Evolutionary conservation across 768 basidiomycete genomes (phyloP).

Genomic region (Coprinopsis cinerea): DNA sequence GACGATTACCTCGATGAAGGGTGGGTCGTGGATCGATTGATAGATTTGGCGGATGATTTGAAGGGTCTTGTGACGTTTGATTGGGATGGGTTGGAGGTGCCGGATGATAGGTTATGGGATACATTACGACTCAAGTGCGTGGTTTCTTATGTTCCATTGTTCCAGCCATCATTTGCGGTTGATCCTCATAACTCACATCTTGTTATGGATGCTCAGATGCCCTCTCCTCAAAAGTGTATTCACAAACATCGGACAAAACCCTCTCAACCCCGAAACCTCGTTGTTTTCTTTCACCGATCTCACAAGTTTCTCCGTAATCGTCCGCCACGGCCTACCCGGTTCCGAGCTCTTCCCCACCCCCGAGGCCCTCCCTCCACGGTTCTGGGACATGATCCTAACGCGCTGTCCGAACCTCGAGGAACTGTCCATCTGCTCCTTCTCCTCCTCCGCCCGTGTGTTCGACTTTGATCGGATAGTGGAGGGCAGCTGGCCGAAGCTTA

Average conservation of each 20-base stretch:
- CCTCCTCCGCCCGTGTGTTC: slow-evolving; percentile 39
- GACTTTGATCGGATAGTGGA: slow-evolving; percentile 35
- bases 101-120: slow-evolving; percentile 36
- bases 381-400: slow-evolving; percentile 44
- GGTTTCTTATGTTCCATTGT: not conserved
- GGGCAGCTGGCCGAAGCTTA: slow-evolving; percentile 35
- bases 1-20: slow-evolving; percentile 35
- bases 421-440: slow-evolving; percentile 45
- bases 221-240: slow-evolving; percentile 37
- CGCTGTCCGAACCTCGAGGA: slow-evolving; percentile 44
- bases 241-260: slow-evolving; percentile 35
- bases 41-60: slow-evolving; percentile 26
- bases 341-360: slow-evolving; percentile 33
- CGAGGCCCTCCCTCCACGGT: slow-evolving; percentile 32
- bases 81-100: slow-evolving; percentile 48
- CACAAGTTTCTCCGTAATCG: slow-evolving; percentile 40
- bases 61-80: slow-evolving; percentile 38
- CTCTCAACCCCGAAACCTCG: slow-evolving; percentile 29
- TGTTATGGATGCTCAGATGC: slow-evolving; percentile 28
- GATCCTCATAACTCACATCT: slow-evolving; percentile 15
- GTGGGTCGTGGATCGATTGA: slow-evolving; percentile 34
- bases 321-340: slow-evolving; percentile 37
- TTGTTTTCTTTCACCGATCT: slow-evolving; percentile 40
- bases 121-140: slow-evolving; percentile 33
- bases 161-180: slow-evolving; percentile 5